A percentile compares a stretch with the other conserved stretches of the same genome.
These are phyloP conservation scores for Acanthamoeba sp. DNA, from an alignment of 208 protist genomes.

Conservation along the genomic window DNA sequence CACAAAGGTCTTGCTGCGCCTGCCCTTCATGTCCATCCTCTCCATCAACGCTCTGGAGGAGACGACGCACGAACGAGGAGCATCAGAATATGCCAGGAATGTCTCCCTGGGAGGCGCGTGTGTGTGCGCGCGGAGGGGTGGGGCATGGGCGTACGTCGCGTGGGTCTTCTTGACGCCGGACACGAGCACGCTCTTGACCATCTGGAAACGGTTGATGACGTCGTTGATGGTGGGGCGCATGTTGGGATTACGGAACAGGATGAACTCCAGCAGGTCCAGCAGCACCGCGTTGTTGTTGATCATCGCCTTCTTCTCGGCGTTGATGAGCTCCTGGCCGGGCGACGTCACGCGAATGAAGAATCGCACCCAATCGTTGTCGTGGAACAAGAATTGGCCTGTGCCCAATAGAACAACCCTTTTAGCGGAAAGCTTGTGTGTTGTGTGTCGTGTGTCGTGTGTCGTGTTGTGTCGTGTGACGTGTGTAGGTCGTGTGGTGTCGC, in stretches of 20 bases:
- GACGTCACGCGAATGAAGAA: constrained; percentile 69
- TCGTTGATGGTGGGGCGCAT: constrained; percentile 35
- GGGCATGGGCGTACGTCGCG: background rate
- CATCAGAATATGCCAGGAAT: background rate
- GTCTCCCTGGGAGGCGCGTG: too few relatives aligned
- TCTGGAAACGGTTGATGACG: constrained; percentile 46
- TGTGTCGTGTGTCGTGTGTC: too few relatives aligned
- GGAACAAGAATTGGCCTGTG: constrained; percentile 89
- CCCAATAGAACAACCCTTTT: background rate
- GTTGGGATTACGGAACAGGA: constrained; percentile 46
- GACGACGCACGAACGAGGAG: background rate
- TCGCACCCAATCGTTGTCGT: constrained; percentile 74
- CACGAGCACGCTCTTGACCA: constrained; percentile 19
- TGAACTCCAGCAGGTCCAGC: constrained; percentile 44
- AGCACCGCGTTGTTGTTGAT: constrained; percentile 68
- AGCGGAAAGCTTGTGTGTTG: background rate
- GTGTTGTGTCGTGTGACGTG: too few relatives aligned
- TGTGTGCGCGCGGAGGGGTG: background rate
- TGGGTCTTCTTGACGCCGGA: background rate
- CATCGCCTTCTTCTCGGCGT: constrained; percentile 20
- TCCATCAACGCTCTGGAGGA: background rate
- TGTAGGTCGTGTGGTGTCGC: background rate
- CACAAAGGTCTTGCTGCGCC: constrained; percentile 37
- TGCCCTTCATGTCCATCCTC: background rate
- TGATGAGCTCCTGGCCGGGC: constrained; percentile 54